Conservation (phyloP, 1,139 yeast genomes). For the Groenewaldozyma auringiensis region DNA sequence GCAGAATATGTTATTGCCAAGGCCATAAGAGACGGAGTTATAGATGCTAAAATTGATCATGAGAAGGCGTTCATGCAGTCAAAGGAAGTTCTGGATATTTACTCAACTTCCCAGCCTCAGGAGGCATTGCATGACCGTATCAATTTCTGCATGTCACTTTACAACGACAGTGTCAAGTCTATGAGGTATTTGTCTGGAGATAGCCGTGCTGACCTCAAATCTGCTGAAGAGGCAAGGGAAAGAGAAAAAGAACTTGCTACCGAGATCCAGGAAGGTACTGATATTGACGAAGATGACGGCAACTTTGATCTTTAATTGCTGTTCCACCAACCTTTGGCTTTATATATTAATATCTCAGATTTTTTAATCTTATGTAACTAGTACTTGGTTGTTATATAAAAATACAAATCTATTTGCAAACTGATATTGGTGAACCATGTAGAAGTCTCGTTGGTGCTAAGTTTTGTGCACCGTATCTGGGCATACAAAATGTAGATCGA, state of each 20-base stretch:
- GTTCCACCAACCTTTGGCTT: no score
- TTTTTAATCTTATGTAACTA: no score
- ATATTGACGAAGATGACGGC: conserved; percentile 37
- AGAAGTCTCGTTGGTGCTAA: no score
- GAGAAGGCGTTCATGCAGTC: conserved; percentile 89
- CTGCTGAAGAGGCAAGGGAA: conserved; percentile 51
- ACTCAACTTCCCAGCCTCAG: conserved; percentile 84
- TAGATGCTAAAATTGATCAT: conserved; percentile 90
- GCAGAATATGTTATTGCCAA: conserved; percentile 96
- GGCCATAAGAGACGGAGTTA: conserved; percentile 95
- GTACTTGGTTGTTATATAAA: not conserved
- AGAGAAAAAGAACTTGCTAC: conserved; percentile 45
- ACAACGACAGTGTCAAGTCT: conserved; percentile 88
- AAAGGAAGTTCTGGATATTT: conserved; percentile 75
- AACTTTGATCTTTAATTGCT: conserved; percentile 31
- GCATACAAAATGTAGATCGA: no score
- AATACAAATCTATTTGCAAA: no score
- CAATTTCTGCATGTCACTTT: conserved; percentile 80
- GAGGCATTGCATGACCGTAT: conserved; percentile 87
- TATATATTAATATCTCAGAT: no score
- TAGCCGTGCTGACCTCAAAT: conserved; percentile 43
- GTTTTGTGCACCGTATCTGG: no score
- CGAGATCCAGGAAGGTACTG: conserved; percentile 37
- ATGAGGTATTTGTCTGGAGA: conserved; percentile 77
- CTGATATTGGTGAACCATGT: no score